Percentiles rank a stretch among this genome's conserved stretches.
These are phyloP conservation scores for Bauhinia variegata DNA, from an alignment of 306 rosid genomes.

Conservation along the genomic window DNA sequence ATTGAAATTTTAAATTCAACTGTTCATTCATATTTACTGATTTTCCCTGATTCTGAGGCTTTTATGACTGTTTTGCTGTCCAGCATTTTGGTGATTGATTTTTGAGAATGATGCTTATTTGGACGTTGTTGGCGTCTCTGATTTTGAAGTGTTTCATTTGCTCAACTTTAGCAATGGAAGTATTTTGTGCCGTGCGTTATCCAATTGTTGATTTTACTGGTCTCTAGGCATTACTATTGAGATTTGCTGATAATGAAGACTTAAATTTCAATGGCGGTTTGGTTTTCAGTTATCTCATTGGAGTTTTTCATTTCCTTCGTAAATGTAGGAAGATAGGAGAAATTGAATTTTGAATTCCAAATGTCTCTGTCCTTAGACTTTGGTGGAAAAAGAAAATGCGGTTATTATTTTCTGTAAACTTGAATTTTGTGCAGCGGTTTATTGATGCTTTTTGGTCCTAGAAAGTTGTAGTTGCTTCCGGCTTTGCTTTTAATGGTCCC, in stretches of 20 bases:
- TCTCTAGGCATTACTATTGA: neutral
- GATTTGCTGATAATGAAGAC: neutral
- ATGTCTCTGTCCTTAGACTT: neutral
- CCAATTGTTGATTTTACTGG: constrained; percentile 6
- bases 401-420: neutral
- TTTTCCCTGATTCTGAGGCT: constrained; percentile 13
- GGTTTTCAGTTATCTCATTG: neutral
- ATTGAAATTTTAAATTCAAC: constrained; percentile 37
- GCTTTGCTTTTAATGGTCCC: constrained; percentile 36
- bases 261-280: neutral
- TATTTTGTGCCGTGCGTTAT: neutral
- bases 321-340: constrained; percentile 10
- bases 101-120: neutral
- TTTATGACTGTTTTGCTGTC: neutral
- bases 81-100: neutral
- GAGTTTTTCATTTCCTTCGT: constrained; percentile 10
- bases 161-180: neutral
- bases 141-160: constrained; percentile 30
- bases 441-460: constrained; percentile 6
- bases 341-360: neutral
- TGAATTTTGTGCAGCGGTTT: constrained; percentile 33
- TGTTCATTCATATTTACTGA: constrained; percentile 35
- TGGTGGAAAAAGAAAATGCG: neutral
- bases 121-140: neutral
- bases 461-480: neutral